Evolutionary conservation across 1,139 yeast genomes (phyloP).

Genomic region (Suhomyces bribrorum): DNA sequence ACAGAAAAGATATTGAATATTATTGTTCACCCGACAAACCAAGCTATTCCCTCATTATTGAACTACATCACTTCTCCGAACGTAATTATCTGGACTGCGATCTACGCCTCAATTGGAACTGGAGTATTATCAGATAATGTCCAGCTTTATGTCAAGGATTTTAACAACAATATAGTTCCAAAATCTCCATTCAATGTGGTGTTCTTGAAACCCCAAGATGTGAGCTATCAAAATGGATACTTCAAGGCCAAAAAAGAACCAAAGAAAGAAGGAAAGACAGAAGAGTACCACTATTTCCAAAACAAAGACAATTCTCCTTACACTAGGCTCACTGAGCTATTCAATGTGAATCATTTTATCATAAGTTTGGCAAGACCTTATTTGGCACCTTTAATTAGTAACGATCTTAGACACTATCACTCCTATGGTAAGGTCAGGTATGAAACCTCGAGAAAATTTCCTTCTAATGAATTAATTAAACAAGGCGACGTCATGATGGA

Average conservation of each 20-base stretch:
- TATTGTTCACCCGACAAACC: constrained; percentile 83
- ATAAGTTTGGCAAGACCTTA: constrained; percentile 92
- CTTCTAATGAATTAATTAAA: neutral
- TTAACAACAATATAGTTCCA: constrained; percentile 57
- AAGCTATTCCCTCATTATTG: constrained; percentile 69
- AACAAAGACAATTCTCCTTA: constrained; percentile 61
- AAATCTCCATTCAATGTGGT: constrained; percentile 35
- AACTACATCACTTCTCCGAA: constrained; percentile 95
- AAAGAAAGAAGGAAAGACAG: constrained; percentile 1
- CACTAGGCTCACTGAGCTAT: constrained; percentile 83
- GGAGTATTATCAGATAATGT: constrained; percentile 64
- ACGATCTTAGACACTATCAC: constrained; percentile 70
- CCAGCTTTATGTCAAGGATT: constrained; percentile 68
- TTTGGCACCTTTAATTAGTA: constrained; percentile 81
- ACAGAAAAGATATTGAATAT: constrained; percentile 84
- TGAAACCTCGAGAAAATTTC: constrained; percentile 12
- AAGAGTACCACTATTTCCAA: constrained; percentile 20
- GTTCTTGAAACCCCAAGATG: constrained; percentile 50
- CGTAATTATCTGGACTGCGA: constrained; percentile 86
- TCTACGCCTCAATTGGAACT: constrained; percentile 71
- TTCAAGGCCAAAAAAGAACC: constrained; percentile 21
- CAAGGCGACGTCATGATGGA: neutral
- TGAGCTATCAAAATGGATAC: constrained; percentile 45
- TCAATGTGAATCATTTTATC: constrained; percentile 89
- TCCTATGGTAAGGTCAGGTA: constrained; percentile 39